Evolutionary conservation across 768 basidiomycete genomes (phyloP).

Genomic region (Tephrocybe rancida): DNA sequence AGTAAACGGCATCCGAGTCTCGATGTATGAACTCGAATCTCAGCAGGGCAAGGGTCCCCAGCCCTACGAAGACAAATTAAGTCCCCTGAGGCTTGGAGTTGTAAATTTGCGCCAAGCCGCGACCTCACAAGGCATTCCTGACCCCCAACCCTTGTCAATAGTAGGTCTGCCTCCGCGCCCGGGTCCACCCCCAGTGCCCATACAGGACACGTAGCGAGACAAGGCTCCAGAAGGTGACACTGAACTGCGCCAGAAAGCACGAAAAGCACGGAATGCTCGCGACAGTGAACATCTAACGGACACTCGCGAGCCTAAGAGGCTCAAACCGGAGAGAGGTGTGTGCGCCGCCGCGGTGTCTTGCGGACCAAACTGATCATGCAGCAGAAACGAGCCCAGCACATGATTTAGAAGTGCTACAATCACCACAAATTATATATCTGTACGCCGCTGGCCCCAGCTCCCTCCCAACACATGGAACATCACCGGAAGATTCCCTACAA

Average conservation of each 20-base stretch:
- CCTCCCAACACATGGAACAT: conserved; percentile 8
- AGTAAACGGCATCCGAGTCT: conserved; percentile 85
- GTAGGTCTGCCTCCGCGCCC: conserved; percentile 2
- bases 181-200: conserved; percentile 1
- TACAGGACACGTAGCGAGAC: conserved; percentile 4
- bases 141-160: conserved; percentile 13
- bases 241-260: conserved; percentile 14
- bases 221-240: conserved; percentile 10
- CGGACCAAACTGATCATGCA: no score
- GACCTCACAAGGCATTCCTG: conserved; percentile 19
- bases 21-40: conserved; percentile 89
- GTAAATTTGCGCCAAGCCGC: conserved; percentile 30
- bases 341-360: neutral
- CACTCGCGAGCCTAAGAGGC: conserved; percentile 25
- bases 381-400: conserved; percentile 32
- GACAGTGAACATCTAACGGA: conserved; percentile 35
- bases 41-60: conserved; percentile 86
- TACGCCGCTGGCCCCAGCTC: conserved; percentile 29
- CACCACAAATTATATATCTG: conserved; percentile 25
- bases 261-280: conserved; percentile 15
- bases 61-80: conserved; percentile 86
- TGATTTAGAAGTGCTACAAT: conserved; percentile 30
- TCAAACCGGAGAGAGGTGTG: conserved; percentile 11
- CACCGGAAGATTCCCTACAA: conserved; percentile 19
- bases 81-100: conserved; percentile 69